phyloP scores from a whole-genome alignment of 169 alveolate species.

The Plasmodium berghei region DNA sequence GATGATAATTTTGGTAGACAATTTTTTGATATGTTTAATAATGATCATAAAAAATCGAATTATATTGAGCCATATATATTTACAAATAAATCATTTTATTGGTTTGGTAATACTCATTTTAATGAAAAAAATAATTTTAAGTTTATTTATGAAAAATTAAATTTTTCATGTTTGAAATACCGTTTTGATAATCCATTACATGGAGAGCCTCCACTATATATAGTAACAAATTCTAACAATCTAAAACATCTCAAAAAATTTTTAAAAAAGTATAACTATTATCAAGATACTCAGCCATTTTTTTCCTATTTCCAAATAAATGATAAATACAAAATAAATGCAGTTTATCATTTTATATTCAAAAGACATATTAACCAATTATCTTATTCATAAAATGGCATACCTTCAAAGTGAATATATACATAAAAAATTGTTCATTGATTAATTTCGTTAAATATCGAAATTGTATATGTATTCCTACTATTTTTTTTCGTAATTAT shows the following conservation, averaged over 20 bases:
- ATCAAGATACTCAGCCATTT: slow-evolving; percentile 26
- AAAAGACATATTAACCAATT: background rate
- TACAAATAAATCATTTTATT: slow-evolving; percentile 37
- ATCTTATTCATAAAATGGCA: too few species aligned
- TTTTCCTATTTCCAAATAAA: slow-evolving; percentile 32
- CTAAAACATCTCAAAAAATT: slow-evolving; percentile 2
- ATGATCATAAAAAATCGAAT: background rate
- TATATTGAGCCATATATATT: slow-evolving; percentile 49
- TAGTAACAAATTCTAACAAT: slow-evolving; percentile 24
- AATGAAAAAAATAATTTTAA: slow-evolving; percentile 17
- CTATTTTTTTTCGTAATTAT: too few species aligned
- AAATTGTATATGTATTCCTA: too few species aligned
- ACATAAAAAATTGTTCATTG: too few species aligned
- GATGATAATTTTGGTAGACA: slow-evolving; percentile 26
- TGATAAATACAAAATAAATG: background rate
- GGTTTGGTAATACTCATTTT: slow-evolving; percentile 54
- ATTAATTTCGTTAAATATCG: too few species aligned
- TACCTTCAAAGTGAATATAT: too few species aligned
- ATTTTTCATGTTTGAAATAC: slow-evolving; percentile 56
- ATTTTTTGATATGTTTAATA: slow-evolving; percentile 44
- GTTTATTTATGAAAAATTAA: slow-evolving; percentile 23
- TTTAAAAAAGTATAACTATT: slow-evolving; percentile 37
- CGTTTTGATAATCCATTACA: slow-evolving; percentile 29
- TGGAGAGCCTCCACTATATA: slow-evolving; percentile 51
- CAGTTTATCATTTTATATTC: slow-evolving; percentile 41